Evolutionary conservation across 202 grass and related monocot species (phyloP), one percentile per base, ranked within the genome.

Genomic region (Carex arenaria): DNA sequence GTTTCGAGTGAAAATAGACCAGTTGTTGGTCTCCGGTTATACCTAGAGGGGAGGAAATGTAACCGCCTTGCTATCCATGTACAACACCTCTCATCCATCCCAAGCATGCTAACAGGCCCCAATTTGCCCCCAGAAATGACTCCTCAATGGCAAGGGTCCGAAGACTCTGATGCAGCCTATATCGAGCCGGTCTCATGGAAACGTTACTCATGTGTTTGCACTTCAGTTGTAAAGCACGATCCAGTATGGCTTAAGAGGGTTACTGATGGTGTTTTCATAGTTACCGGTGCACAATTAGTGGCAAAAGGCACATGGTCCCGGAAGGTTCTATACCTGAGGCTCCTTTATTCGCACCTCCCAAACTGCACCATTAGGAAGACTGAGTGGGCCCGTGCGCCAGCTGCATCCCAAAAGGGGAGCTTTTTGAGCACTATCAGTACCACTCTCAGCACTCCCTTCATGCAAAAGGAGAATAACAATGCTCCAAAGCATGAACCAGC

Each of bases 1-100:
- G 93, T 95, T 71, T 93, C 91, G 78, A 98, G 89, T 18, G 64
- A 81, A 80, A 87, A 92, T 47, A 93, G 93, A 77, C 95, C 89
- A 47, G 89, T 98, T 32, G 79, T 85, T 23, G 95, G 93, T 47
- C 83, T 98, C n/a, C 83, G 95, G 62, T 84, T 98, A 73, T 98
- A 95, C 70, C 87, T 98, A 71, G 95, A 98, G 81, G 91, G 95
- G 2, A 85, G 81, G 67, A 98, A 95, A 43, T 99, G 93, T 89
- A 99, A 99, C 67, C 86, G 91, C 83, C 77, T 99, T 61, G 96
- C 96, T 61, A 93, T 99, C 84, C 96, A 99, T 85, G 85, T 99
- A 64, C 96, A 94, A 82, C 96, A 99, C 83, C 96, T 99, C 67
- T 99, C 96, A 56, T 92, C 91, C 55, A 80, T 88, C 64, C 96